Base-by-base conservation (phyloP, 164 flowering plant genomes). In the Cinnamomum micranthum region DNA sequence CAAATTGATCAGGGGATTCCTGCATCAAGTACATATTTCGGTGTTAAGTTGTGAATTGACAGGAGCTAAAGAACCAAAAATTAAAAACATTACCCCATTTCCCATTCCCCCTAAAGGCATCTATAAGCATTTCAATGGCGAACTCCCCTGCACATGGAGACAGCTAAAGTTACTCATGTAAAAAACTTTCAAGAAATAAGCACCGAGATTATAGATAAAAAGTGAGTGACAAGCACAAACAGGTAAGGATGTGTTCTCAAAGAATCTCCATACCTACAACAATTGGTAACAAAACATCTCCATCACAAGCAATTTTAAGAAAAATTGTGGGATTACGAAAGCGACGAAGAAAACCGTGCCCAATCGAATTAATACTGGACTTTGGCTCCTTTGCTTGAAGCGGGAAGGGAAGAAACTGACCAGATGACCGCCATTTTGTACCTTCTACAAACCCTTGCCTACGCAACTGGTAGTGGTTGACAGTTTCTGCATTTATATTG, bases 251-350 rank as follows among this genome's bases (percentile, higher is more conserved):
- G 59, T 28, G 35, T 31, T 22, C 71, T 9, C 35, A 41, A 17
- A 25, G 50, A 52, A 72, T 66, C 6, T 2, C 58, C 74, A 27
- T 84, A 92, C 95, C 97, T 47, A 92, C 94, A 76, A 82, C 68
- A 79, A 92, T 86, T 9, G 97, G 97, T 10, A 92, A 83, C 75
- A 91, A 60, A 24, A 84, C 86, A 63, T 91, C 92, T 55, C 90
- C 94, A 80, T 87, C 89, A 80, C 95, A 92, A 67, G 91, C 84
- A 84, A 92, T 80, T 83, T 91, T 92, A 25, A 90, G 91, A 72
- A 92, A 91, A 35, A 92, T 82, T 1, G 94, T 88, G 0, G 95
- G 95, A 75, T 79, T 82, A 73, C 78, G 87, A 74, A 89, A 91
- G 3, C 82, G 89, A 2, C 76, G 87, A 71, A 93, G 87, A 80